A percentile compares a stretch with the other conserved stretches of the same genome.
These are phyloP conservation scores for Boletus coccyginus DNA, from an alignment of 768 basidiomycete genomes.

Conservation along the genomic window DNA sequence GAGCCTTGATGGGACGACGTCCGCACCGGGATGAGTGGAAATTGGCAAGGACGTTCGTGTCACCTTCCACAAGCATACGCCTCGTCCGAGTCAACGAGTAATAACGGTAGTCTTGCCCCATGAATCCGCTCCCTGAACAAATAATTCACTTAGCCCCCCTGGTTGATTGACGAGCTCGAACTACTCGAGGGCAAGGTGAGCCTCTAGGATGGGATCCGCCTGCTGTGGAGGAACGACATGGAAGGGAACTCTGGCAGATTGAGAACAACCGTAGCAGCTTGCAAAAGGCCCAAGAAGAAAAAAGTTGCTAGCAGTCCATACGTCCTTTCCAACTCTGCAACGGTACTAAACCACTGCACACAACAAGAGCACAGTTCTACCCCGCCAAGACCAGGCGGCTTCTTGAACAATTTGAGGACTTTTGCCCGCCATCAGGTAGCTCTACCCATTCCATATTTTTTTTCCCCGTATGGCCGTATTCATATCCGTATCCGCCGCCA, in stretches of 20 bases:
- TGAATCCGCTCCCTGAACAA: slow-evolving; percentile 44
- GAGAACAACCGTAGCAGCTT: slow-evolving; percentile 60
- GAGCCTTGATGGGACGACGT: slow-evolving; percentile 53
- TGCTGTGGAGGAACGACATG: slow-evolving; percentile 47
- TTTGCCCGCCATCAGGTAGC: slow-evolving; percentile 40
- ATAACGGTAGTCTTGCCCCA: slow-evolving; percentile 52
- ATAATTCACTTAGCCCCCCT: slow-evolving; percentile 11
- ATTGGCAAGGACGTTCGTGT: not conserved
- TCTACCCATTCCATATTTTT: slow-evolving; percentile 43
- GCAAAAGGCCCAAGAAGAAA: slow-evolving; percentile 35
- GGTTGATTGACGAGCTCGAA: slow-evolving; percentile 50
- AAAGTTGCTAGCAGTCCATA: slow-evolving; percentile 22
- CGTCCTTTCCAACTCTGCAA: slow-evolving; percentile 8
- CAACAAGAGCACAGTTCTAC: slow-evolving; percentile 22
- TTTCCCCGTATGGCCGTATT: too few relatives aligned
- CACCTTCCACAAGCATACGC: slow-evolving; percentile 52
- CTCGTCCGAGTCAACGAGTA: slow-evolving; percentile 49
- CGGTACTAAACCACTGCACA: not conserved
- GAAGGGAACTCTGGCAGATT: slow-evolving; percentile 41
- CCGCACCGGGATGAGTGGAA: slow-evolving; percentile 34
- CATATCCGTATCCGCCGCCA: too few relatives aligned
- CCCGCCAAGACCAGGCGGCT: slow-evolving; percentile 20
- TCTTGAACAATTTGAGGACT: slow-evolving; percentile 40
- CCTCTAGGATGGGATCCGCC: slow-evolving; percentile 59
- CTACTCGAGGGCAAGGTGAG: slow-evolving; percentile 68